Conservation (phyloP, 441 rosid species). For the Eutrema salsugineum region DNA sequence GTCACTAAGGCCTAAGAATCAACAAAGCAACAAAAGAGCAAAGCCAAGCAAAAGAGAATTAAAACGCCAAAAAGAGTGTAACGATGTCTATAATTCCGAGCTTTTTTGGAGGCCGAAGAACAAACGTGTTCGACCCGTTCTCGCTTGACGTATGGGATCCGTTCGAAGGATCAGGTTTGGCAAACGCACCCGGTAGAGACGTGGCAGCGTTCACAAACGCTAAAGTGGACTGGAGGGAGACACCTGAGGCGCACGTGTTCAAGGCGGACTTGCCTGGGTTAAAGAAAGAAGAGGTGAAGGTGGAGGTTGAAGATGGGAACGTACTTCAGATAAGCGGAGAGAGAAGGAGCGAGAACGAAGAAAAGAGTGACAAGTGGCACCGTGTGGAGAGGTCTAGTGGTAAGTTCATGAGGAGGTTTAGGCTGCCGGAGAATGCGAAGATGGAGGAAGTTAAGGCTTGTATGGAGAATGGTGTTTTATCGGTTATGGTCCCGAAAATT, state of each 20-base stretch:
- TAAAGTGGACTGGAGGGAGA: constrained; percentile 46
- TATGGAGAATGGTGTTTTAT: constrained; percentile 51
- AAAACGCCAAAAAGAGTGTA: not conserved
- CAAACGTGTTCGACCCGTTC: constrained; percentile 42
- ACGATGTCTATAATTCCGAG: constrained; percentile 32
- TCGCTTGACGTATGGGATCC: constrained; percentile 44
- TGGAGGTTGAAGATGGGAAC: constrained; percentile 43
- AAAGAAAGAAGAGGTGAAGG: constrained; percentile 51
- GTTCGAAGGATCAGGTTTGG: constrained; percentile 15
- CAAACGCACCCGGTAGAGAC: constrained; percentile 2
- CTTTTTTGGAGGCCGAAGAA: constrained; percentile 26
- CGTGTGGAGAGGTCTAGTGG: constrained; percentile 48
- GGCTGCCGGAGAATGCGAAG: constrained; percentile 45
- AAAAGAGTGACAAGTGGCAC: constrained; percentile 47
- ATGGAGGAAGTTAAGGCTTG: constrained; percentile 39
- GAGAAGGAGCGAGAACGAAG: constrained; percentile 43
- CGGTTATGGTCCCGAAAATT: constrained; percentile 40
- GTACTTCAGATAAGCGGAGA: constrained; percentile 51
- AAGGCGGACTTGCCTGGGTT: constrained; percentile 52
- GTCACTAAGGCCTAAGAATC: not conserved
- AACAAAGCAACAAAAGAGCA: not conserved
- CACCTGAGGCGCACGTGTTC: constrained; percentile 50
- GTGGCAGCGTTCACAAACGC: constrained; percentile 33
- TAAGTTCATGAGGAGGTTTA: constrained; percentile 46
- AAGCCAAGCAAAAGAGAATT: not conserved